A percentile compares a stretch with the other conserved stretches of the same genome.
These are phyloP conservation scores for Penicillium verhagenii DNA, from an alignment of 495 filamentous ascomycete species.

Conservation along the genomic window DNA sequence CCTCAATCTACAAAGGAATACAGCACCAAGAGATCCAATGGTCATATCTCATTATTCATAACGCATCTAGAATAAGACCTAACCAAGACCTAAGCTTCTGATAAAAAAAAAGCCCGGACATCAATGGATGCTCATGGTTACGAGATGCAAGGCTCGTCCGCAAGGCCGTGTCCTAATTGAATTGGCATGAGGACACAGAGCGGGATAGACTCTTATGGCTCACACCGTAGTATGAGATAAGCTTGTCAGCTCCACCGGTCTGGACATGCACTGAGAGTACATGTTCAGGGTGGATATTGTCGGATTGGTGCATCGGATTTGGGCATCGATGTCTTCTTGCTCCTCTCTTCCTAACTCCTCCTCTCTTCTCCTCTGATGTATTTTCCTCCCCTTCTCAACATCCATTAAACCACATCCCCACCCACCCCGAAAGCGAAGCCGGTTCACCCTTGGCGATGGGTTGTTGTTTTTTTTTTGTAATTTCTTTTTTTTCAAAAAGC, in stretches of 20 bases:
- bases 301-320: slow-evolving; percentile 13
- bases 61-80: slow-evolving; percentile 21
- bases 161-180: slow-evolving; percentile 6
- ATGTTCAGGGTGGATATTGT: slow-evolving; percentile 18
- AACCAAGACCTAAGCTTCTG: slow-evolving; percentile 7
- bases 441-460: slow-evolving; percentile 23
- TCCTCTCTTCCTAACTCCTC: slow-evolving; percentile 10
- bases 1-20: not conserved
- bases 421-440: slow-evolving; percentile 22
- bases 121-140: slow-evolving; percentile 14
- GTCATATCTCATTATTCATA: slow-evolving; percentile 22
- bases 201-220: slow-evolving; percentile 20
- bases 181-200: slow-evolving; percentile 4
- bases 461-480: slow-evolving; percentile 27
- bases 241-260: slow-evolving; percentile 23
- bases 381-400: slow-evolving; percentile 1
- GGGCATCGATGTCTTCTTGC: slow-evolving; percentile 17
- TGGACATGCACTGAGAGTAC: not conserved
- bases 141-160: slow-evolving; percentile 10
- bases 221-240: slow-evolving; percentile 19
- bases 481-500: slow-evolving; percentile 13
- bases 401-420: slow-evolving; percentile 23
- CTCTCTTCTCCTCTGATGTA: not conserved
- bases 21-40: slow-evolving; percentile 5
- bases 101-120: slow-evolving; percentile 2